Base-by-base conservation (phyloP, 331 rosid genomes). In the Rosa hybrid region DNA sequence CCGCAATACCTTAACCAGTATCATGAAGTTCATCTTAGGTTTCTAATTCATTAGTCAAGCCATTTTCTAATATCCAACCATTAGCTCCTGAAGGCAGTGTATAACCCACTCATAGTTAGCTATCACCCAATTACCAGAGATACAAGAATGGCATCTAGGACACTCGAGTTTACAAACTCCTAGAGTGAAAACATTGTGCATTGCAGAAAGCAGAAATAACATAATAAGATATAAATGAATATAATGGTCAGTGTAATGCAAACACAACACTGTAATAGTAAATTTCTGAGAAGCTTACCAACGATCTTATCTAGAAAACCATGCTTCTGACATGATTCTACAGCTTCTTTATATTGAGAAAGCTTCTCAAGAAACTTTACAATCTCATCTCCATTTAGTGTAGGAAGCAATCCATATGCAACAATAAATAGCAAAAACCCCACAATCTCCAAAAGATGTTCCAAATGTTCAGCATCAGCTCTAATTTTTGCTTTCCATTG, bases 401-500 rank as follows among this genome's bases (percentile, higher is more conserved):
- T 74, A 73, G 91, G 75, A 74, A 51, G 60, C 75, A 93, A 81
- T 49, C 85, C 89, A 78, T 88, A 91, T 45, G 86, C 46, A 44
- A 72, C 83, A 38, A 91, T 25, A 69, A 93, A 82, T 54, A 78
- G 87, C 71, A 93, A 81, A 82, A 91, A 88, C 69, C 81, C 86
- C 77, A 88, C 78, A 84, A 78, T 76, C 81, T 74, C 90, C 83
- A 74, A 56, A 18, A 2, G 4, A 56, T 56, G 23, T 56, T 20
- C 51, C 54, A 84, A 83, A 71, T 79, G 59, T 77, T 79, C 89
- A 20, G 51, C 12, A 51, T 68, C 71, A 57, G 56, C 81, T 71
- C 67, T 39, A 68, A 86, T 75, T 71, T 74, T 77, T 0, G 59
- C 77, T 81, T 83, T 86, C 92, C 92, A 86, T 18, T 77, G 78